Percentiles rank a stretch among this genome's conserved stretches.
phyloP scores from a whole-genome alignment of 257 asterid species.

The Fraxinus cuspidata region DNA sequence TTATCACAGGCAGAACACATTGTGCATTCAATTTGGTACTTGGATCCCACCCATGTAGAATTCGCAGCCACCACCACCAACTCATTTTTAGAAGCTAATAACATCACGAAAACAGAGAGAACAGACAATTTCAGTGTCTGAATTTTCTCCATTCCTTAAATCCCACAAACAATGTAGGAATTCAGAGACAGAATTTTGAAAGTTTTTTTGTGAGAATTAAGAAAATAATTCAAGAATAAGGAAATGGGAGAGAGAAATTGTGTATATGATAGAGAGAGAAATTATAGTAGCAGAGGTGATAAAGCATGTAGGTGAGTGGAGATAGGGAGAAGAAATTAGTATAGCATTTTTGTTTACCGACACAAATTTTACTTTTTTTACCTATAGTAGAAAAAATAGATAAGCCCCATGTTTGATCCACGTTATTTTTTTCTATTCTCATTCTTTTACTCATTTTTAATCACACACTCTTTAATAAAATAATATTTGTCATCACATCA shows the following conservation, averaged over 20 bases:
- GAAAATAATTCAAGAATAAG: neutral
- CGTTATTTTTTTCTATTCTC: no score
- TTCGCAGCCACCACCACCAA: conserved; percentile 22
- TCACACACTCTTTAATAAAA: no score
- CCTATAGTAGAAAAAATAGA: no score
- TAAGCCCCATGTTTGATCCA: no score
- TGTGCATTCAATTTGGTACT: conserved; percentile 86
- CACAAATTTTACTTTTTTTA: no score
- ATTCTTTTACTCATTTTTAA: no score
- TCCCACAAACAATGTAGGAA: neutral
- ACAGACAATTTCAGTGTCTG: conserved; percentile 28
- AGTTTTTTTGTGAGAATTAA: neutral
- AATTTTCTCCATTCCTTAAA: conserved; percentile 46
- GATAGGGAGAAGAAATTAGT: neutral
- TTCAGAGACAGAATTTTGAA: neutral
- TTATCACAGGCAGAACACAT: conserved; percentile 94
- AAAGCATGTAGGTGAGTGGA: neutral
- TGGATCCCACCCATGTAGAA: conserved; percentile 74
- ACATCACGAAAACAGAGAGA: conserved; percentile 16
- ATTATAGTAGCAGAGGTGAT: neutral
- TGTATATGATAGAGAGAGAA: neutral
- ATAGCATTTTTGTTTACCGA: no score
- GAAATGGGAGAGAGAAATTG: neutral
- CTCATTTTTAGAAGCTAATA: conserved; percentile 26
- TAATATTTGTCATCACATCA: no score